A percentile compares a stretch with the other conserved stretches of the same genome.
These are phyloP conservation scores for Aspergillus cejpii DNA, from an alignment of 2,329 filamentous ascomycete species.

Conservation along the genomic window DNA sequence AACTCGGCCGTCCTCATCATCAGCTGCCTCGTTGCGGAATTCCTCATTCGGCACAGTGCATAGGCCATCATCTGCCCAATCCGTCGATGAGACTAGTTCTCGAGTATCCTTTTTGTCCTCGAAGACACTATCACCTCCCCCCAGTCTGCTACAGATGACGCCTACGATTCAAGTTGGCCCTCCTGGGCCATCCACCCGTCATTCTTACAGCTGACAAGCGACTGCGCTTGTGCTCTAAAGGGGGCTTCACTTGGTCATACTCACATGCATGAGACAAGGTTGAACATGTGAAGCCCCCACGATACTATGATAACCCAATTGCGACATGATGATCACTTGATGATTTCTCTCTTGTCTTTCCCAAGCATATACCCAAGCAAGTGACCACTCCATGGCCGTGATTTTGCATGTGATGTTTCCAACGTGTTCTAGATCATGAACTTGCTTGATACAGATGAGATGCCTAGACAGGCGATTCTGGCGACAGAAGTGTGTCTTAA, in stretches of 20 bases:
- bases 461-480: background rate
- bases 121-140: slow-evolving; percentile 10
- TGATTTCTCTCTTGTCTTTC: no score
- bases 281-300: no score
- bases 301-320: no score
- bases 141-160: slow-evolving; percentile 14
- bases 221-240: no score
- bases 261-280: no score
- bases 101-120: slow-evolving; percentile 3
- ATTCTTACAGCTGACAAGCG: background rate
- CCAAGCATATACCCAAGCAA: no score
- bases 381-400: background rate
- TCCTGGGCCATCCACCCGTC: background rate
- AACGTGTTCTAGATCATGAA: background rate
- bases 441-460: background rate
- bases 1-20: slow-evolving; percentile 4
- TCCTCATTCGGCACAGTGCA: background rate
- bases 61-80: background rate
- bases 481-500: no score
- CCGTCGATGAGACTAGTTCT: background rate
- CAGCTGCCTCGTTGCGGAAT: slow-evolving; percentile 3
- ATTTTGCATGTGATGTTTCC: background rate
- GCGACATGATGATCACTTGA: no score
- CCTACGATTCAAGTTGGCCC: slow-evolving; percentile 2
- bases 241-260: no score